Conservation (phyloP, 257 asterid species). For the Ocimum tenuiflorum region DNA sequence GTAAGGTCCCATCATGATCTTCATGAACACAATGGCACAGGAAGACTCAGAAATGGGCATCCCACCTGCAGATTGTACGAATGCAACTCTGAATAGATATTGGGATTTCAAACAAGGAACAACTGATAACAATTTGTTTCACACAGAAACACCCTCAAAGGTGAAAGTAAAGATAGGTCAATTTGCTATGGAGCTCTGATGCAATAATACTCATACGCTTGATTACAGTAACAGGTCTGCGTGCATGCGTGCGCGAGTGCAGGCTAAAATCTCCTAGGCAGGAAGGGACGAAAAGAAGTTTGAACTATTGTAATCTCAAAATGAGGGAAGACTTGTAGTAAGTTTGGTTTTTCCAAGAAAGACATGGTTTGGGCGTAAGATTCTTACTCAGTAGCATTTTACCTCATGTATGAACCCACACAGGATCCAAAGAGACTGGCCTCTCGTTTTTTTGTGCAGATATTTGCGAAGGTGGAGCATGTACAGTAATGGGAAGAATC, state of each 20-base stretch:
- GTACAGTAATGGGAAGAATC: conserved; percentile 85
- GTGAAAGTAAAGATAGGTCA: neutral
- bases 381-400: too few relatives aligned
- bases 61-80: conserved; percentile 5
- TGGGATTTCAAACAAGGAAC: neutral
- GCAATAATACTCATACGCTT: neutral
- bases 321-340: too few relatives aligned
- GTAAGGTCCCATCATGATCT: conserved; percentile 6
- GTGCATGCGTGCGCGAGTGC: too few relatives aligned
- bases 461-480: conserved; percentile 77
- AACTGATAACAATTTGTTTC: too few relatives aligned
- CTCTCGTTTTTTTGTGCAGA: conserved; percentile 55
- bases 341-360: too few relatives aligned
- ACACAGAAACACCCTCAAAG: too few relatives aligned
- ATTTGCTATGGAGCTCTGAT: neutral
- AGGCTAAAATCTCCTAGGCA: neutral
- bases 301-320: too few relatives aligned
- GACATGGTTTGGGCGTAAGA: too few relatives aligned
- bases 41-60: neutral
- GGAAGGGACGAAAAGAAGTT: neutral
- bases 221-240: too few relatives aligned
- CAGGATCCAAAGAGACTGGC: conserved; percentile 50
- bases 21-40: neutral
- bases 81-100: neutral
- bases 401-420: conserved; percentile 77